A percentile compares a stretch with the other conserved stretches of the same genome.
These are phyloP conservation scores for Amanita exitialis DNA, from an alignment of 768 basidiomycete species.

Conservation along the genomic window DNA sequence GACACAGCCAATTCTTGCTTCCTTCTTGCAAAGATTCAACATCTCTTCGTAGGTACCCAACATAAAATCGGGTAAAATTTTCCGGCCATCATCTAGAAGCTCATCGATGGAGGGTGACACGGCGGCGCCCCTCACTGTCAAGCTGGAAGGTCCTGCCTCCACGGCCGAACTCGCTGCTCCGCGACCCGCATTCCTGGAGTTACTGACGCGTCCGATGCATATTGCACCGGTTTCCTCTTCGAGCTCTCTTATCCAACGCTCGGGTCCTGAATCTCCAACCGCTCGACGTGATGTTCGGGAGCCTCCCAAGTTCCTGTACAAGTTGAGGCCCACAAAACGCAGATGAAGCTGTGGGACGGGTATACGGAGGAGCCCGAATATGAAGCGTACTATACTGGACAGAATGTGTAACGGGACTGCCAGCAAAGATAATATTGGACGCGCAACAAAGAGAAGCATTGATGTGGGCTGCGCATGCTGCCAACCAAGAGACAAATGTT, in stretches of 20 bases:
- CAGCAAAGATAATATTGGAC: slow-evolving; percentile 38
- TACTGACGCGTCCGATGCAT: slow-evolving; percentile 35
- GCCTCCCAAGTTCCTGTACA: slow-evolving; percentile 30
- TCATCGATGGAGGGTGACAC: slow-evolving; percentile 11
- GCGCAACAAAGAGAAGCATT: slow-evolving; percentile 14
- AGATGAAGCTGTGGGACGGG: slow-evolving; percentile 44
- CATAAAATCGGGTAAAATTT: slow-evolving; percentile 71
- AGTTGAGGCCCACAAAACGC: slow-evolving; percentile 36
- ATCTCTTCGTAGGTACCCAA: slow-evolving; percentile 77
- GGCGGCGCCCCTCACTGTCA: slow-evolving; percentile 23
- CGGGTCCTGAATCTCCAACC: slow-evolving; percentile 32
- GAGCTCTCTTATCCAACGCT: slow-evolving; percentile 69
- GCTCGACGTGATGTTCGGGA: slow-evolving; percentile 26
- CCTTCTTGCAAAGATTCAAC: slow-evolving; percentile 57
- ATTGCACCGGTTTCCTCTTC: slow-evolving; percentile 82
- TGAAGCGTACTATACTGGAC: slow-evolving; percentile 48
- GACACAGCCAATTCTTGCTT: slow-evolving; percentile 68
- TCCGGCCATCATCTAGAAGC: slow-evolving; percentile 24
- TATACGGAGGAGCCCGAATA: slow-evolving; percentile 58
- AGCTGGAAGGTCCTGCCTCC: slow-evolving; percentile 35
- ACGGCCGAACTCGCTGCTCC: slow-evolving; percentile 10
- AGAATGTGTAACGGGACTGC: slow-evolving; percentile 53
- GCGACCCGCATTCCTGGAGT: slow-evolving; percentile 20
- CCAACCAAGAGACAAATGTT: slow-evolving; percentile 6
- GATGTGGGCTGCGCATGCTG: slow-evolving; percentile 12